Evolutionary conservation across 371 early-diverging fungal genomes (phyloP).

Genomic region (Vairimorpha apis): DNA sequence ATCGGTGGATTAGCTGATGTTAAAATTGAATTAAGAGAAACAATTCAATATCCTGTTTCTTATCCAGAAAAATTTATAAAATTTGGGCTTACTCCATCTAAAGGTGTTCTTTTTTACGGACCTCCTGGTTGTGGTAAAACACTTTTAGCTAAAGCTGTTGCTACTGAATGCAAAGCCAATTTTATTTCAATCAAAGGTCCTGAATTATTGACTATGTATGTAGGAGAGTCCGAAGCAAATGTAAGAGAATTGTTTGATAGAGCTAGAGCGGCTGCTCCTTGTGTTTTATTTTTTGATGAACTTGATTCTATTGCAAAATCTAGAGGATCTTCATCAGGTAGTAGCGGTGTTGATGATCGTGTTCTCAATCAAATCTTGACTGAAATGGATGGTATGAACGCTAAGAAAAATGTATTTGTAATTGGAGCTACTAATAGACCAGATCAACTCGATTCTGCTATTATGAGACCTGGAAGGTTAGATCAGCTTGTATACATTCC

Average conservation of each 20-base stretch:
- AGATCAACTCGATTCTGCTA: constrained; percentile 75
- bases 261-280: constrained; percentile 96
- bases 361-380: constrained; percentile 97
- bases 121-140: constrained; percentile 99
- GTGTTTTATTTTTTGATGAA: constrained; percentile 99
- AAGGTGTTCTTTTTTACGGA: constrained; percentile 98
- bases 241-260: constrained; percentile 98
- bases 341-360: constrained; percentile 79
- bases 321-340: constrained; percentile 78
- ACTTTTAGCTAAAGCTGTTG: constrained; percentile 97
- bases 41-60: constrained; percentile 98
- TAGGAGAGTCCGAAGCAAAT: constrained; percentile 98
- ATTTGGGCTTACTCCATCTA: constrained; percentile 97
- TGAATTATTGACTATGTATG: constrained; percentile 98
- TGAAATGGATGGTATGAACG: constrained; percentile 99
- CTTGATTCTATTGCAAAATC: constrained; percentile 97
- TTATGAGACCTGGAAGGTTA: constrained; percentile 95
- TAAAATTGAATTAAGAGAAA: constrained; percentile 96
- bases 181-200: constrained; percentile 99
- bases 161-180: constrained; percentile 99
- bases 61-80: constrained; percentile 99
- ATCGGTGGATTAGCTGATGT: constrained; percentile 97
- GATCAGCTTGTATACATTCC: constrained; percentile 68
- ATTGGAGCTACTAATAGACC: constrained; percentile 90
- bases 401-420: constrained; percentile 91